Percentiles rank a stretch among this genome's conserved stretches.
phyloP scores from a whole-genome alignment of 371 early-diverging fungal species.

The Haplosporangium sp. region DNA sequence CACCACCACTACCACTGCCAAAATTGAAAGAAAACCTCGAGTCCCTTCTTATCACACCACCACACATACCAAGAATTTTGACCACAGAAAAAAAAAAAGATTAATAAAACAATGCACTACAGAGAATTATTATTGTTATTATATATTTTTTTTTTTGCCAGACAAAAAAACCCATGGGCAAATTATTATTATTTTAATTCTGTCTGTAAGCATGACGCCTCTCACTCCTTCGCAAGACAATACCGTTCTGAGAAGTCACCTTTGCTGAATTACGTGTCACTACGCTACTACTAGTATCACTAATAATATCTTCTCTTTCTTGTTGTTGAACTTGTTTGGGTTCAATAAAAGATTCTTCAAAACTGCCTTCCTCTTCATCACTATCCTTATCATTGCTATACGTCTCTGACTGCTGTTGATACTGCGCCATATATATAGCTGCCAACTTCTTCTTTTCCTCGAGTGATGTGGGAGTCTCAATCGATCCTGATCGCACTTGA shows the following conservation, averaged over 20 bases:
- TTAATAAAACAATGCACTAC: too few relatives aligned
- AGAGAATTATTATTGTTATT: too few relatives aligned
- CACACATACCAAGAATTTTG: background rate
- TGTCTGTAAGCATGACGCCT: background rate
- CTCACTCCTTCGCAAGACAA: conserved; percentile 4
- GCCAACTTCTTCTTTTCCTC: background rate
- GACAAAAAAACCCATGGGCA: too few relatives aligned
- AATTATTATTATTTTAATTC: background rate
- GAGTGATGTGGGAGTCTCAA: background rate
- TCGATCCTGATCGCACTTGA: background rate
- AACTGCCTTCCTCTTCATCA: background rate
- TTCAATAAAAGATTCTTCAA: too few relatives aligned
- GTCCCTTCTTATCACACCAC: background rate
- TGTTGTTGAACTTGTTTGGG: background rate
- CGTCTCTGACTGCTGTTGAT: too few relatives aligned
- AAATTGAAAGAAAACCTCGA: background rate
- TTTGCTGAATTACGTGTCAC: too few relatives aligned
- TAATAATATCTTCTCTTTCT: background rate
- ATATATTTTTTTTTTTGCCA: background rate
- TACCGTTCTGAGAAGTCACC: background rate
- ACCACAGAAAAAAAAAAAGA: too few relatives aligned
- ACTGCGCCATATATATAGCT: background rate
- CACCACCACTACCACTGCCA: too few relatives aligned
- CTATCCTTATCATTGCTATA: background rate
- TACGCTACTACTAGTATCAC: background rate